Evolutionary conservation across 1,284 basidiomycete species (phyloP).

Genomic region (Heterobasidion annosum): DNA sequence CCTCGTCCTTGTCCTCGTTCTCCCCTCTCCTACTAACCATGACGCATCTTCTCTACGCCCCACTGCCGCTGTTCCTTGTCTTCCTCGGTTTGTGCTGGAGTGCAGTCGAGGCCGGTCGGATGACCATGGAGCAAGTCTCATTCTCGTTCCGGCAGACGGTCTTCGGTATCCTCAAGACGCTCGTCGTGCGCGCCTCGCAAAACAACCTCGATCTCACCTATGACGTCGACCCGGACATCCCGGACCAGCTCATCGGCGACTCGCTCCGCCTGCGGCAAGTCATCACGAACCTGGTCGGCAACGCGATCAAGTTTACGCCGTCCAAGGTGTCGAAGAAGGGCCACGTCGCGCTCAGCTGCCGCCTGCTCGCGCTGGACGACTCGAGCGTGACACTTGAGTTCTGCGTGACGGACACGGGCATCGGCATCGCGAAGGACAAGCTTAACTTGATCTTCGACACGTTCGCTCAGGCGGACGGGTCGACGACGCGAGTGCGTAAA

Average conservation of each 20-base stretch:
- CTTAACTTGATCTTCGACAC: constrained; percentile 98
- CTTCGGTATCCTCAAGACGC: constrained; percentile 96
- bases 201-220: constrained; percentile 97
- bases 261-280: constrained; percentile 90
- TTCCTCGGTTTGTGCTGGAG: constrained; percentile 5
- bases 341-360: constrained; percentile 85
- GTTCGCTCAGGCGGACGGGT: constrained; percentile 97
- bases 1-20: not conserved
- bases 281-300: constrained; percentile 92
- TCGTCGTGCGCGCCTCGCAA: constrained; percentile 96
- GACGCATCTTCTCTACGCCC: not conserved
- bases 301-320: constrained; percentile 94
- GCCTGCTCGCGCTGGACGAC: constrained; percentile 68
- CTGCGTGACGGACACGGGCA: constrained; percentile 96
- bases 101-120: constrained; percentile 92
- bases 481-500: constrained; percentile 67
- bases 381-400: constrained; percentile 88
- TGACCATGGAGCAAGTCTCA: constrained; percentile 99
- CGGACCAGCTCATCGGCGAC: constrained; percentile 96
- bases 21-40: not conserved
- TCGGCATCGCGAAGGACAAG: constrained; percentile 99
- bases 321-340: constrained; percentile 73
- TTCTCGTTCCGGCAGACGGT: constrained; percentile 97
- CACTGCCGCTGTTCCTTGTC: not conserved
- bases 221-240: constrained; percentile 93